Evolutionary conservation across 2,329 filamentous ascomycete species (phyloP).

Genomic region (Plenodomus biglobosus): DNA sequence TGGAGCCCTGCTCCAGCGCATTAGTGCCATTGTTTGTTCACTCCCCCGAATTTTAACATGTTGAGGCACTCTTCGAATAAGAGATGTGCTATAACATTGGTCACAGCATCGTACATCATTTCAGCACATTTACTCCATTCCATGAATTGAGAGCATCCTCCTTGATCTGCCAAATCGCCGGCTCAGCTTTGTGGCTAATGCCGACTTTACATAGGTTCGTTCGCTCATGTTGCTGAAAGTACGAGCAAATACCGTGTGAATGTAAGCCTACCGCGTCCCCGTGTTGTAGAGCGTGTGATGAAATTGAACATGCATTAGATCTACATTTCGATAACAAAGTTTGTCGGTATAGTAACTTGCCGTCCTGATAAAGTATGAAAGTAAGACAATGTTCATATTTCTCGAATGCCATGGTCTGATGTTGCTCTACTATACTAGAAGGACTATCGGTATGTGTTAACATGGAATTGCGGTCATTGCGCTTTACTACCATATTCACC

Average conservation of each 20-base stretch:
- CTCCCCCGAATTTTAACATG: slow-evolving; percentile 43
- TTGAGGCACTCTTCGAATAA: slow-evolving; percentile 46
- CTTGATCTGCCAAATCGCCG: slow-evolving; percentile 27
- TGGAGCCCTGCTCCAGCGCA: neutral
- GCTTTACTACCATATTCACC: no score
- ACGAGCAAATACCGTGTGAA: slow-evolving; percentile 40
- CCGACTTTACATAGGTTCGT: slow-evolving; percentile 41
- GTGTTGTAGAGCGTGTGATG: no score
- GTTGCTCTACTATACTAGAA: slow-evolving; percentile 6
- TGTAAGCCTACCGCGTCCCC: slow-evolving; percentile 31
- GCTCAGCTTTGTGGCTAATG: slow-evolving; percentile 35
- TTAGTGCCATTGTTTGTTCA: slow-evolving; percentile 8
- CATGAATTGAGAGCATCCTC: slow-evolving; percentile 32
- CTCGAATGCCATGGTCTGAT: slow-evolving; percentile 33
- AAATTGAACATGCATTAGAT: no score
- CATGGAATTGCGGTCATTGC: no score
- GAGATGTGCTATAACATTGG: slow-evolving; percentile 44
- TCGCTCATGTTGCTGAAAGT: slow-evolving; percentile 43
- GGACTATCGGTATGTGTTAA: neutral
- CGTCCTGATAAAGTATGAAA: slow-evolving; percentile 40
- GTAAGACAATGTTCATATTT: slow-evolving; percentile 35
- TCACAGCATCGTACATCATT: slow-evolving; percentile 46
- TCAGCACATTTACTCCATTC: slow-evolving; percentile 38
- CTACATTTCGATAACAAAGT: no score
- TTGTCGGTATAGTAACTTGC: slow-evolving; percentile 44